Evolutionary conservation across 208 protist species (phyloP), one percentile per base, ranked within the genome.

Genomic region (Trypanosoma lewisi): DNA sequence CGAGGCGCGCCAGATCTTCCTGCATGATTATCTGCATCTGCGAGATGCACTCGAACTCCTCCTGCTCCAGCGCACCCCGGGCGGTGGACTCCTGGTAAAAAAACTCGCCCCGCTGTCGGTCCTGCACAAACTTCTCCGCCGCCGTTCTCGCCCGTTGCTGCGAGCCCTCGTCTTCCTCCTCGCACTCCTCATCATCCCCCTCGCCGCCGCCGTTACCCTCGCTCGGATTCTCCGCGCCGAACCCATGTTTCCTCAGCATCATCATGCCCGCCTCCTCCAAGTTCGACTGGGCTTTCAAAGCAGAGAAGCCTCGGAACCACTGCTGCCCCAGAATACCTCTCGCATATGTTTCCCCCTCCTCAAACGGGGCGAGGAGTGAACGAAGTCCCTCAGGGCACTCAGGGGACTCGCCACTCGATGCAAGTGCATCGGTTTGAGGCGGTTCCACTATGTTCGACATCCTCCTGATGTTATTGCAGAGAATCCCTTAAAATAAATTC

Each of bases 231-330:
- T 51, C 23, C n/a, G 36, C 17, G 31, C 47, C 59, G 4, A 42
- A 53, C 12, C 14, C 39, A 21, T 51, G 33, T 21, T 39, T 60
- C 23, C 42, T 2, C 16, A 60, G 39, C 16, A 60, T 54, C 9
- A 21, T 7, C 39, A 68, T 53, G 3, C 28, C 25, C 2, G 25
- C 27, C 28, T 6, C 2, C 16, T 58, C 41, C 28, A 54, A 37
- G 14, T 60, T 41, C 14, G 49, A 33, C 21, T 68, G 41, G 0
- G 14, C 4, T 36, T 57, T 58, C 7, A 68, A 19, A 4, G 16
- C 16, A 9, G 63, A 51, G 8, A 60, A 19, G 4, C 42, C 52
- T 34, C 52, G 50, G 31, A 60, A 68, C 63, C 63, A 68, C 14
- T 53, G 39, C 30, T 41, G 31, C 33, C 31, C n/a, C 27, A 68